Evolutionary conservation across 495 filamentous ascomycete species (phyloP).

Genomic region (Tuber aestivum): DNA sequence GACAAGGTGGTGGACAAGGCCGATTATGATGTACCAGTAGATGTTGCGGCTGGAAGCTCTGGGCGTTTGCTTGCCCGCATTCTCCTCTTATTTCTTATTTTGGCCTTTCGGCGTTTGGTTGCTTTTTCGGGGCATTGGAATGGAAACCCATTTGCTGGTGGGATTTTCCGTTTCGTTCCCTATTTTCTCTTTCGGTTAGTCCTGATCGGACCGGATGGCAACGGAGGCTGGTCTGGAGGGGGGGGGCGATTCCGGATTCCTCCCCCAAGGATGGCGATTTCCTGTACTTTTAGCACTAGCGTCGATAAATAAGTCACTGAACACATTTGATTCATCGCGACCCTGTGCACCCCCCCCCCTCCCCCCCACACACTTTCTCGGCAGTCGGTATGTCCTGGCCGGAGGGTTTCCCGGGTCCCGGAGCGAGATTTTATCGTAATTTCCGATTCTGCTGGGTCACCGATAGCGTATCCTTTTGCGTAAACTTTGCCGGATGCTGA

Average conservation of each 20-base stretch:
- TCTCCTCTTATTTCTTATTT: not conserved
- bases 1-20: not conserved
- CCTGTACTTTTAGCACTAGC: slow-evolving; percentile 1
- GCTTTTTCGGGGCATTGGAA: slow-evolving; percentile 1
- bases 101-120: not conserved
- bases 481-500: not conserved
- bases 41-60: not conserved
- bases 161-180: not conserved
- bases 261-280: not conserved
- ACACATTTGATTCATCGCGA: not conserved
- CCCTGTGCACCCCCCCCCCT: not conserved
- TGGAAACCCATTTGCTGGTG: not conserved
- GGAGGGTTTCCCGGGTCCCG: not conserved
- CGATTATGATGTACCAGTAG: not conserved
- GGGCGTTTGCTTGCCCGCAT: not conserved
- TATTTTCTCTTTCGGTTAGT: not conserved
- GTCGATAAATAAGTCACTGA: not conserved
- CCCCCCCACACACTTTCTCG: not conserved
- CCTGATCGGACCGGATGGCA: not conserved
- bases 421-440: not conserved
- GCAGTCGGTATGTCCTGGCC: not conserved
- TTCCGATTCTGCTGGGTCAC: not conserved
- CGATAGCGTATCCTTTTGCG: too few relatives aligned
- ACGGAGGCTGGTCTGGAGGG: not conserved
- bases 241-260: not conserved